Evolutionary conservation across 441 rosid genomes (phyloP).

Genomic region (Sinapis alba): DNA sequence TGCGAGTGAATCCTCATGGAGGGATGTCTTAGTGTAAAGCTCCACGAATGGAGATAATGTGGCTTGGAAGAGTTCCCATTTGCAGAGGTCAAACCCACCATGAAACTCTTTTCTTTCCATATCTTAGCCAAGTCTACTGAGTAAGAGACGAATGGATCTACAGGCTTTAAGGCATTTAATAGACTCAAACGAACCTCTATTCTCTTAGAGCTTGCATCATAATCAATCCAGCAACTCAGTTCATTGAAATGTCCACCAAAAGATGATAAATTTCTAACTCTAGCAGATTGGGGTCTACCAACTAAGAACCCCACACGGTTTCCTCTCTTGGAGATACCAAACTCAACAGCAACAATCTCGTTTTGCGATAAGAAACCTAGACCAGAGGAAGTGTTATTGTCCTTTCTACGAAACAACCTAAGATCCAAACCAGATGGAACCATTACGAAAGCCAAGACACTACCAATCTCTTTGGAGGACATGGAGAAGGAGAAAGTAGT

Average conservation of each 20-base stretch:
- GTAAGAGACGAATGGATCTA: constrained; percentile 61
- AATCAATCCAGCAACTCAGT: constrained; percentile 81
- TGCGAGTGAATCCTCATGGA: constrained; percentile 77
- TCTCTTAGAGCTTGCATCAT: constrained; percentile 71
- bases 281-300: constrained; percentile 57
- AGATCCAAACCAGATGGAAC: constrained; percentile 52
- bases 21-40: constrained; percentile 53
- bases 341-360: constrained; percentile 52
- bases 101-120: constrained; percentile 56
- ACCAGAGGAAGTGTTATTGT: constrained; percentile 56
- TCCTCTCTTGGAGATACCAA: constrained; percentile 52
- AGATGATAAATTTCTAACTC: constrained; percentile 52
- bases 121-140: constrained; percentile 55
- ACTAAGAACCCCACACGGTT: constrained; percentile 63
- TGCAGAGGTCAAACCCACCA: constrained; percentile 71
- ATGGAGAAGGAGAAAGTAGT: constrained; percentile 67
- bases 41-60: constrained; percentile 71
- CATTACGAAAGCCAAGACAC: constrained; percentile 70
- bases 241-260: constrained; percentile 20
- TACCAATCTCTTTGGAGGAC: constrained; percentile 56
- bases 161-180: constrained; percentile 50
- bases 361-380: constrained; percentile 18
- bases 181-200: constrained; percentile 73
- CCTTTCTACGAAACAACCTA: constrained; percentile 40
- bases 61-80: constrained; percentile 60